Conservation (phyloP, 768 basidiomycete species). For the Cantharellus anzutake region DNA sequence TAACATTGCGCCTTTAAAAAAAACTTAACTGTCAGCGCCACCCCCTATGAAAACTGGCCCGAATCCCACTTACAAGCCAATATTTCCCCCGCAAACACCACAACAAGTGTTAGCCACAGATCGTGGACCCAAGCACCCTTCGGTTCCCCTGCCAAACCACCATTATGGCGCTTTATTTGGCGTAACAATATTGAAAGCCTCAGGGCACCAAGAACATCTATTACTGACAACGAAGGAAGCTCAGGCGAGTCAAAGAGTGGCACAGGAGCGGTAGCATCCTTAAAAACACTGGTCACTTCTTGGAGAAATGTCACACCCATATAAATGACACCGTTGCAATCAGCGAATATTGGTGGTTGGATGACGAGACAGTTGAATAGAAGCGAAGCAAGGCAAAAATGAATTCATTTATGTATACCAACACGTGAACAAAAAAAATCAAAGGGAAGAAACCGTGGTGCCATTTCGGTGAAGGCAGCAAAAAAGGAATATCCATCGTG, state of each 20-base stretch:
- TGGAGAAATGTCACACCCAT: too few relatives aligned
- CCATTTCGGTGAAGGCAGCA: too few relatives aligned
- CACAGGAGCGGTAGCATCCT: neutral
- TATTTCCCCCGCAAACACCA: conserved; percentile 68
- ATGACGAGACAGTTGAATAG: too few relatives aligned
- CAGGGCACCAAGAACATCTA: conserved; percentile 49
- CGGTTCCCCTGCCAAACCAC: conserved; percentile 17
- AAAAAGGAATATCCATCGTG: too few relatives aligned
- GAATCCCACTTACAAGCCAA: conserved; percentile 30
- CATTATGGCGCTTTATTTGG: conserved; percentile 26
- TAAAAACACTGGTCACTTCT: too few relatives aligned
- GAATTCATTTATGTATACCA: too few relatives aligned
- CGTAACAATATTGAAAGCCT: conserved; percentile 52
- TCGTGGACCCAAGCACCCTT: conserved; percentile 5
- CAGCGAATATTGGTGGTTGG: too few relatives aligned
- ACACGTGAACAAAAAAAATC: too few relatives aligned
- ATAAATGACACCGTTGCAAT: too few relatives aligned
- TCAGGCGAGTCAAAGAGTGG: conserved; percentile 2
- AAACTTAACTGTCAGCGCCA: neutral
- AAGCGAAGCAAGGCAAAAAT: too few relatives aligned
- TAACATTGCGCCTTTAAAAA: conserved; percentile 35
- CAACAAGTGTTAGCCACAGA: conserved; percentile 32
- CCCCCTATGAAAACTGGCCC: neutral
- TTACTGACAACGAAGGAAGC: conserved; percentile 30
- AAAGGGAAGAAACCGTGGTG: too few relatives aligned